These are phyloP conservation scores for Oidiodendron maius DNA, from an alignment of 495 filamentous ascomycete species.

Conservation along the genomic window DNA sequence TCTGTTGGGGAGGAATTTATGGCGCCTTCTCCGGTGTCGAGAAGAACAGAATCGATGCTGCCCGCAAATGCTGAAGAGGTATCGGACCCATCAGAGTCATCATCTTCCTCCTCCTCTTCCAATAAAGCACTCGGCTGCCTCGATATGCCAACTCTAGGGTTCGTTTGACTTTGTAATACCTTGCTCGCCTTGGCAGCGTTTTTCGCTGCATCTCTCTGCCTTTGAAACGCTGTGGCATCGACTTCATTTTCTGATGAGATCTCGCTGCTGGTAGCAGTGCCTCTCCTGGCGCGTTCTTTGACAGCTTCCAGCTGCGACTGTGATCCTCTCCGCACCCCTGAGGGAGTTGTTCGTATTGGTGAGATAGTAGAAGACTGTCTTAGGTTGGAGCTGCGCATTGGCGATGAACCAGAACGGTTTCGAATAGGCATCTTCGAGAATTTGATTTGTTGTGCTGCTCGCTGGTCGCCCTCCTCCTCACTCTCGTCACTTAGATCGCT, in stretches of 20 bases:
- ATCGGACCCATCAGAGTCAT: constrained; percentile 52
- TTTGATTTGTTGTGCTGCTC: constrained; percentile 74
- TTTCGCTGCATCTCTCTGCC: constrained; percentile 30
- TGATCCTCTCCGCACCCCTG: constrained; percentile 54
- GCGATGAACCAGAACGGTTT: constrained; percentile 79
- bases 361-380: constrained; percentile 37
- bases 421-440: constrained; percentile 94
- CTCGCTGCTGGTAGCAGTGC: constrained; percentile 88
- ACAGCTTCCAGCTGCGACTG: constrained; percentile 68
- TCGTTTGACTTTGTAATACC: constrained; percentile 22
- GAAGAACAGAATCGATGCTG: constrained; percentile 48
- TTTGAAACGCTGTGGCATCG: constrained; percentile 59
- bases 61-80: constrained; percentile 45
- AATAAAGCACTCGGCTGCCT: constrained; percentile 49
- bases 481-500: constrained; percentile 95
- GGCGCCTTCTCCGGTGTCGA: constrained; percentile 42
- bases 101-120: constrained; percentile 41
- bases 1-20: constrained; percentile 37
- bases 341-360: constrained; percentile 7
- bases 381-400: constrained; percentile 49
- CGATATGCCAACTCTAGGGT: constrained; percentile 28
- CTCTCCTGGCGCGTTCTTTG: constrained; percentile 69
- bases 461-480: constrained; percentile 76
- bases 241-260: constrained; percentile 87
- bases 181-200: constrained; percentile 39